Conservation (phyloP, 2,329 filamentous ascomycete species). For the Ophiobolus disseminans region DNA sequence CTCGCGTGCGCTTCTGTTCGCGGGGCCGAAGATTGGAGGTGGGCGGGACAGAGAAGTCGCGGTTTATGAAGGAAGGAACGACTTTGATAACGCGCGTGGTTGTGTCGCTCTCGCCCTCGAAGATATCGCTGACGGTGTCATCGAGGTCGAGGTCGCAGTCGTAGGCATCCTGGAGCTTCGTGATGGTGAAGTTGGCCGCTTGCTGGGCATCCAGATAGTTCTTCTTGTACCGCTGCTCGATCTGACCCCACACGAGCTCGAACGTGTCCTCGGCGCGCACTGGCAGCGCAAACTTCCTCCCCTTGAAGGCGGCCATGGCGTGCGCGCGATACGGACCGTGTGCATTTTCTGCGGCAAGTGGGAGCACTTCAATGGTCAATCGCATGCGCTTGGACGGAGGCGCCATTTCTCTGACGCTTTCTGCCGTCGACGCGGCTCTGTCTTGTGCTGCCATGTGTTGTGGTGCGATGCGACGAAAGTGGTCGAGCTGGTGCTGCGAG, state of each 20-base stretch:
- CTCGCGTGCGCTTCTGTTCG: conserved; percentile 32
- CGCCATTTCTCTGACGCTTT: conserved; percentile 10
- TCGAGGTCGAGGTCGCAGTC: conserved; percentile 47
- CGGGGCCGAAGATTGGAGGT: conserved; percentile 39
- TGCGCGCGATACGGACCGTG: conserved; percentile 22
- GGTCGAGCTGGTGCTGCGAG: too few relatives aligned
- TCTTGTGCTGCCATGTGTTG: not conserved
- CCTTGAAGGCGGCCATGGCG: conserved; percentile 37
- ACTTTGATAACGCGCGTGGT: conserved; percentile 40
- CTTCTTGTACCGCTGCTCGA: conserved; percentile 44
- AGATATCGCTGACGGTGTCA: conserved; percentile 46
- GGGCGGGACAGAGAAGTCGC: conserved; percentile 41
- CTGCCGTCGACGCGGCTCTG: not conserved
- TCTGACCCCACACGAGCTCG: conserved; percentile 36
- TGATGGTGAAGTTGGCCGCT: conserved; percentile 39
- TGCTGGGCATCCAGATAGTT: conserved; percentile 40
- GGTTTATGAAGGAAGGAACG: conserved; percentile 35
- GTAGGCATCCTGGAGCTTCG: conserved; percentile 46
- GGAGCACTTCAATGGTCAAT: conserved; percentile 38
- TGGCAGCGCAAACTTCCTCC: conserved; percentile 44
- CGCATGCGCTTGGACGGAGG: conserved; percentile 31
- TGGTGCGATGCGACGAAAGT: not conserved
- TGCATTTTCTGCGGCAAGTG: conserved; percentile 32
- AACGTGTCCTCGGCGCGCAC: conserved; percentile 38
- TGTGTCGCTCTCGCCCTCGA: conserved; percentile 36